Evolutionary conservation across 257 asterid species (phyloP), one percentile per base, ranked within the genome.

Genomic region (Perilla frutescens): DNA sequence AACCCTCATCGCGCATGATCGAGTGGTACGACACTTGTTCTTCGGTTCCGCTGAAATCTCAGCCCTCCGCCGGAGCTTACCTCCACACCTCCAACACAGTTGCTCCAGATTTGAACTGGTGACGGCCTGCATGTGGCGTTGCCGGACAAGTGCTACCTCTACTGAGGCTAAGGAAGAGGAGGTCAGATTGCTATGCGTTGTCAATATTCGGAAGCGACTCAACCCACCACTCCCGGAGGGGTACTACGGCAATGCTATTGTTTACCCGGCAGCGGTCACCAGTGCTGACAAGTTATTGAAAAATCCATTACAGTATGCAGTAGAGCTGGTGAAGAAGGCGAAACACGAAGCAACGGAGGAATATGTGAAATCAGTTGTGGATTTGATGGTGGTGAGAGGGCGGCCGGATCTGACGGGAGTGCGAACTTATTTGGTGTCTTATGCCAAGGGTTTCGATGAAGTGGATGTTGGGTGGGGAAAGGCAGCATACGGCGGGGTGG

Each of bases 391-490:
- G 5, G 43, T 68, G 10, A 77, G 70, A 61, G 91, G 83, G 3
- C 78, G 92, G 40, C 92, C 92, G 0, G 77, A 82, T 72, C 80
- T 84, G 62, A 62, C 83, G 0, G 82, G 83, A 14, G 88, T 74
- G 5, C 56, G 82, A 44, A 73, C 76, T 11, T 89, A 48, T 39
- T 11, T 84, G 0, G 89, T 89, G 5, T 91, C 92, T 0, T 91
- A 88, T 13, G 70, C 70, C 4, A 65, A 65, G 1, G 91, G 91
- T 0, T 85, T 85, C 1, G 86, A 62, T 0, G 88, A 84, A 8
- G 84, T 88, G 56, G 91, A 90, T 15, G 82, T 87, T 12, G 96
- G 93, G 47, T 90, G 96, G 96, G 96, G 96, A 0, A 81, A 65
- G 59, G 66, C 91, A 0, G 85, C 31, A 4, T 88, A 84, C 45